Conservation (phyloP, 2,329 filamentous ascomycete genomes). For the Trichoderma citrinoviride region DNA sequence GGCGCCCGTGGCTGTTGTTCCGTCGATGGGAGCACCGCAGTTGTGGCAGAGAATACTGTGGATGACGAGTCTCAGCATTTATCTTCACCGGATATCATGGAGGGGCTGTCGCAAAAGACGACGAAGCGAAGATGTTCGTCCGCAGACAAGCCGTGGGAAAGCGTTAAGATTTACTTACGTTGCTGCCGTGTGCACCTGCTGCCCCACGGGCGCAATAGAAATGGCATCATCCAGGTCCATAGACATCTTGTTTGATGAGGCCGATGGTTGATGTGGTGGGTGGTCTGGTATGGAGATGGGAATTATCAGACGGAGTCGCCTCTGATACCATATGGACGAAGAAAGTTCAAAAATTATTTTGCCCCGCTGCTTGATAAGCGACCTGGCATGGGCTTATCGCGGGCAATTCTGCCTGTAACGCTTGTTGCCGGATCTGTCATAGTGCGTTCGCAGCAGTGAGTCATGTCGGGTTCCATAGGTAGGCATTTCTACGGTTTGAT, state of each 20-base stretch:
- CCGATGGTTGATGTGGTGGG: conserved; percentile 20
- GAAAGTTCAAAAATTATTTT: conserved; percentile 34
- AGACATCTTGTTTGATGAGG: conserved; percentile 33
- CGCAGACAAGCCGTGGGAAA: not conserved
- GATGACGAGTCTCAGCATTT: not conserved
- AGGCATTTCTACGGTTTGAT: not conserved
- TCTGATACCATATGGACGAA: conserved; percentile 24
- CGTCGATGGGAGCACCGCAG: conserved; percentile 93
- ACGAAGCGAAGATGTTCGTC: not conserved
- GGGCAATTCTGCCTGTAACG: not conserved
- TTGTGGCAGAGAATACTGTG: conserved; percentile 85
- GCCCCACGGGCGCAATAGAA: conserved; percentile 35
- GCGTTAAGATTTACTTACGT: conserved; percentile 36
- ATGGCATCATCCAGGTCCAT: conserved; percentile 47
- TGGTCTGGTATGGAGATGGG: not conserved
- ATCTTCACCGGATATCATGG: not conserved
- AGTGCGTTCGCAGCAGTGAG: not conserved
- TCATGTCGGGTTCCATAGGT: conserved; percentile 2
- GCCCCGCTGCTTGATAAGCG: conserved; percentile 42
- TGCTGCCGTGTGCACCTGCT: conserved; percentile 37
- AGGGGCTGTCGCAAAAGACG: not conserved
- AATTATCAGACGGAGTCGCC: not conserved
- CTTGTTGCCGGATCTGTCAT: conserved; percentile 10
- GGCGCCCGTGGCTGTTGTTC: conserved; percentile 78
- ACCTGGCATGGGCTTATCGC: conserved; percentile 21